Conservation (phyloP, 208 protist species). For the Naegleria fowleri region DNA sequence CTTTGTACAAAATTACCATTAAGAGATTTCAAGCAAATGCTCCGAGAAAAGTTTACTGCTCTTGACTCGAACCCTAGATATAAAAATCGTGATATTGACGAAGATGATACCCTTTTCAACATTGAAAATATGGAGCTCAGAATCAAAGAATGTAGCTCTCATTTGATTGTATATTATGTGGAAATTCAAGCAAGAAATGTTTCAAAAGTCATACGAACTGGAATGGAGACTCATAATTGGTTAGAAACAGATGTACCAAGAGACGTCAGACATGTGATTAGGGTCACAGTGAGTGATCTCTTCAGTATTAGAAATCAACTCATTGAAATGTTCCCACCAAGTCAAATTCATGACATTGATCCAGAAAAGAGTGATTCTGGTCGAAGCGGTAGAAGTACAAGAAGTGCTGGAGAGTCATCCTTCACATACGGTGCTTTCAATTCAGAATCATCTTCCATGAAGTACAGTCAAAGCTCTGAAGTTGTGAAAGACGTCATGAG, state of each 20-base stretch:
- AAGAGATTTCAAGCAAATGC: not conserved
- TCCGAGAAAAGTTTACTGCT: not conserved
- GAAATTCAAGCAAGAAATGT: not conserved
- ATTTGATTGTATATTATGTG: conserved; percentile 15
- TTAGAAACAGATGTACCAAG: not conserved
- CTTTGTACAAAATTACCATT: not conserved
- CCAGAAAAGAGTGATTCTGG: not conserved
- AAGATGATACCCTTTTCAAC: not conserved
- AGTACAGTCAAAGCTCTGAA: not conserved
- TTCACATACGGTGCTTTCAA: not conserved
- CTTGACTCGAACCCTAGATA: not conserved
- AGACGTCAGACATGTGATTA: not conserved
- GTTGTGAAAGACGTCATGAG: not conserved
- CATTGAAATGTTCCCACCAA: not conserved
- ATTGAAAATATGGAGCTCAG: not conserved
- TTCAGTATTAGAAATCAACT: not conserved
- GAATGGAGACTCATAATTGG: conserved; percentile 9
- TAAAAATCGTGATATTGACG: not conserved
- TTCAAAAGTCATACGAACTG: not conserved
- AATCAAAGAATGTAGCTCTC: not conserved
- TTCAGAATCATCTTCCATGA: not conserved
- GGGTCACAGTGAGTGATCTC: not conserved
- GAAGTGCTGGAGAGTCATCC: not conserved
- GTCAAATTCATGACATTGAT: not conserved
- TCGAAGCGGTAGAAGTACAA: not conserved